Evolutionary conservation across 371 early-diverging fungal genomes (phyloP).

Genomic region (Globomyces sp.): DNA sequence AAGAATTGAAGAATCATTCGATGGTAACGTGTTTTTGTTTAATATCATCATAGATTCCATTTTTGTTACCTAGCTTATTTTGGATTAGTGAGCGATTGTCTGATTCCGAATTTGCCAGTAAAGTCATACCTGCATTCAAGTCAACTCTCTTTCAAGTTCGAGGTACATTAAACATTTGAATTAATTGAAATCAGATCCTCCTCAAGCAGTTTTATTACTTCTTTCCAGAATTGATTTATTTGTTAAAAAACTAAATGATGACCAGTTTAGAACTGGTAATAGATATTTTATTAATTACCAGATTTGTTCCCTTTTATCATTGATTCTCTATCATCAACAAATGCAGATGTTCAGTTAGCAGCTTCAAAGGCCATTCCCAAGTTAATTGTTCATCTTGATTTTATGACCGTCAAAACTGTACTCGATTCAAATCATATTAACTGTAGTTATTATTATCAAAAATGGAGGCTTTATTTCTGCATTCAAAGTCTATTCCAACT

Average conservation of each 20-base stretch:
- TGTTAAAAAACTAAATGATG: too few species aligned
- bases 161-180: neutral
- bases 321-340: neutral
- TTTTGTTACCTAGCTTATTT: constrained; percentile 15
- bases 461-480: neutral
- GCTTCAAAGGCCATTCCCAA: neutral
- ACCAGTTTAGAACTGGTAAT: too few species aligned
- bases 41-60: constrained; percentile 4
- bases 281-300: too few species aligned
- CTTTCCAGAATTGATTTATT: too few species aligned
- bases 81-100: neutral
- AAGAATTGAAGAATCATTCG: constrained; percentile 7
- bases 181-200: neutral
- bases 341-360: neutral
- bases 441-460: neutral
- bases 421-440: neutral
- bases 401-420: constrained; percentile 5
- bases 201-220: neutral
- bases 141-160: neutral
- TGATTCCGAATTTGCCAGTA: neutral
- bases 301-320: neutral
- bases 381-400: neutral
- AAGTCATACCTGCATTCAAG: neutral
- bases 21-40: neutral
- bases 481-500: neutral